phyloP scores from a whole-genome alignment of 495 filamentous ascomycete species.

The Aspergillus ellipticus region DNA sequence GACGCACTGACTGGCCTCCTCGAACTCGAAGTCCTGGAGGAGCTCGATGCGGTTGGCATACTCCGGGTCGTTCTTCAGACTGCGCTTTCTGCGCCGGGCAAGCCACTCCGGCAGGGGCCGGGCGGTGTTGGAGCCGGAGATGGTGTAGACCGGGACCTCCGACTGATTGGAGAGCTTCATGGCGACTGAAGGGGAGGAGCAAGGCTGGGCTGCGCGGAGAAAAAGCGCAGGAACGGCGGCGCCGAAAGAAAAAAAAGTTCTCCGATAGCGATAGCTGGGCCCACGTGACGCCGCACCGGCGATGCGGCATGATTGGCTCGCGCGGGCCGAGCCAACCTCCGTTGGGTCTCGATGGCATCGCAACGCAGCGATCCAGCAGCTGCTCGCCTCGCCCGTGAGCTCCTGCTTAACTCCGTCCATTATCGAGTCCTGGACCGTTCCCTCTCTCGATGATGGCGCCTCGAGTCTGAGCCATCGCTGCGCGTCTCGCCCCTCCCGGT shows the following conservation, averaged over 20 bases:
- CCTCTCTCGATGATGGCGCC: background rate
- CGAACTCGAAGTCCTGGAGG: conserved; percentile 96
- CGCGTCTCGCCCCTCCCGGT: background rate
- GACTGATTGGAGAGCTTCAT: conserved; percentile 92
- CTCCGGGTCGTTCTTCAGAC: conserved; percentile 87
- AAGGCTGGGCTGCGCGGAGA: background rate
- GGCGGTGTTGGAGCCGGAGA: conserved; percentile 87
- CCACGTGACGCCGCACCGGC: conserved; percentile 18
- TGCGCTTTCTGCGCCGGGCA: conserved; percentile 83
- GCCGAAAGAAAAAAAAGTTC: conserved; percentile 13
- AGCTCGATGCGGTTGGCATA: conserved; percentile 92
- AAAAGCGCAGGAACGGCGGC: background rate
- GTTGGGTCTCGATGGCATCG: conserved; percentile 14
- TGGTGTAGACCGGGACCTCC: conserved; percentile 90
- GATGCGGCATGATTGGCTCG: conserved; percentile 16
- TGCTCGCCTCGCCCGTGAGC: background rate
- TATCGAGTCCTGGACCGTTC: background rate
- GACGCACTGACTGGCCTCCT: conserved; percentile 93
- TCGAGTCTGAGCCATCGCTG: background rate
- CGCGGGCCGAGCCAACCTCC: conserved; percentile 22
- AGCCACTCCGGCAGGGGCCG: conserved; percentile 95
- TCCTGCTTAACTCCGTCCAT: background rate
- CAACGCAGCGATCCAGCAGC: conserved; percentile 10
- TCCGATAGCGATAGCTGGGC: conserved; percentile 18
- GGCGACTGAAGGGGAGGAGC: conserved; percentile 12